phyloP scores from a whole-genome alignment of 2,329 filamentous ascomycete species.

The Ascochyta koolunga region DNA sequence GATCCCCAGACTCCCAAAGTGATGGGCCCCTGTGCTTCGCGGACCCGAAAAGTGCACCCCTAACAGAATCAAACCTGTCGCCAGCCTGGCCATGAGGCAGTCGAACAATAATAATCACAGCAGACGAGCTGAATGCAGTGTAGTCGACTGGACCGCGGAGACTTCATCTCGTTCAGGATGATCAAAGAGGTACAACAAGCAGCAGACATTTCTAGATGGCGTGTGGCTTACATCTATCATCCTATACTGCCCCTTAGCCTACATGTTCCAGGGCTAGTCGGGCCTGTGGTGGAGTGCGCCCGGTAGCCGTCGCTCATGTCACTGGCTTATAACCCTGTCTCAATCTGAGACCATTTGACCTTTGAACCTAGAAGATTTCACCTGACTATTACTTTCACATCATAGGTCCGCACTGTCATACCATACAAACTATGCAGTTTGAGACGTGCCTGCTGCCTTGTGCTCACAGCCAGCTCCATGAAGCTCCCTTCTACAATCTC shows the following conservation, averaged over 20 bases:
- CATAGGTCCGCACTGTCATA: not conserved
- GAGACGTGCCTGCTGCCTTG: not conserved
- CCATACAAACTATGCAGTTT: not conserved
- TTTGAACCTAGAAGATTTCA: not conserved
- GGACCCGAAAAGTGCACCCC: not conserved
- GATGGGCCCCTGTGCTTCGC: not conserved
- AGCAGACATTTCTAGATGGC: slow-evolving; percentile 5
- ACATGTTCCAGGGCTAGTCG: not conserved
- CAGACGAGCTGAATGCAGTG: too few species aligned
- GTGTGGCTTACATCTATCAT: not conserved
- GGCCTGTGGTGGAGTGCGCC: not conserved
- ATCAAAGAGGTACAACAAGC: not conserved
- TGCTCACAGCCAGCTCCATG: not conserved
- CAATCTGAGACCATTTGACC: not conserved
- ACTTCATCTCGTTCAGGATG: not conserved
- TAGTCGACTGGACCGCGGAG: not conserved
- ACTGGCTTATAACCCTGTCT: slow-evolving; percentile 10
- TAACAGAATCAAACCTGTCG: not conserved
- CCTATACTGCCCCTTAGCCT: not conserved
- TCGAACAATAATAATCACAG: too few species aligned
- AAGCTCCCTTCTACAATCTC: not conserved
- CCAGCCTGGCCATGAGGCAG: not conserved
- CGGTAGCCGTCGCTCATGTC: not conserved
- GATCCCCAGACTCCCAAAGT: not conserved
- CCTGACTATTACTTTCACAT: not conserved